Base-by-base conservation (phyloP, 2,329 filamentous ascomycete species). In the Nemania diffusa region DNA sequence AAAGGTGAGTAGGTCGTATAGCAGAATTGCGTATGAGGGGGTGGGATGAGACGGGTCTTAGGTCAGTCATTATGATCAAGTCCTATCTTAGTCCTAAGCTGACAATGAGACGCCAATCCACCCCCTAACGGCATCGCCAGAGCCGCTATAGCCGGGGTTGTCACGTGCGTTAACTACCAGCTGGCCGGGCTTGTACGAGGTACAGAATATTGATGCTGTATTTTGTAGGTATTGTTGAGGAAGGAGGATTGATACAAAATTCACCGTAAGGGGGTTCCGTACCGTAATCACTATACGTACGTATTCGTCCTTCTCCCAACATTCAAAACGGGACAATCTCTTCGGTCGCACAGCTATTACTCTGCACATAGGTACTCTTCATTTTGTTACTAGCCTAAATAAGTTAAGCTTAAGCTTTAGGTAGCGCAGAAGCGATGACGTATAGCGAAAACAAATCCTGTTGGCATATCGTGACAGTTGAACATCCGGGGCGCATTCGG, bases 91-190 rank as follows among this genome's bases (percentile, higher is more conserved):
- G 37, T 20, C 22, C 51, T 42, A 57, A 26, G 59, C 64, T 64
- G 29, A 67, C 60, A 58, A 53, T 42, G 5, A 34, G 32, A 51
- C 15, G 17, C 40, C 46, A 44, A 24, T 34, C 64, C 46, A 56
- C 42, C 52, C 55, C 48, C 15, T 44, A 57, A 66, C 24, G 20
- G 32, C 26, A 48, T 55, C 55, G 34, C n/a, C 52, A 55, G 37
- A 65, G 65, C 61, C 65, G 65, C 51, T 68, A 65, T 68, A 65
- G 13, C 65, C 65, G n/a, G 65, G 26, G 15, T 3, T 40, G 22
- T 61, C 57, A 68, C 65, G 61, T 68, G n/a, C 27, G n/a, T 34
- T 37, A 55, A 2, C 13, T 44, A 48, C 59, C 37, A 50, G 20
- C 6, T 20, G 48, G 29, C 29, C 15, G 42, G 59, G 42, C 22